A percentile compares a stretch with the other conserved stretches of the same genome.
Conservation (phyloP, 306 rosid species). For the Notholithocarpus densiflorus region DNA sequence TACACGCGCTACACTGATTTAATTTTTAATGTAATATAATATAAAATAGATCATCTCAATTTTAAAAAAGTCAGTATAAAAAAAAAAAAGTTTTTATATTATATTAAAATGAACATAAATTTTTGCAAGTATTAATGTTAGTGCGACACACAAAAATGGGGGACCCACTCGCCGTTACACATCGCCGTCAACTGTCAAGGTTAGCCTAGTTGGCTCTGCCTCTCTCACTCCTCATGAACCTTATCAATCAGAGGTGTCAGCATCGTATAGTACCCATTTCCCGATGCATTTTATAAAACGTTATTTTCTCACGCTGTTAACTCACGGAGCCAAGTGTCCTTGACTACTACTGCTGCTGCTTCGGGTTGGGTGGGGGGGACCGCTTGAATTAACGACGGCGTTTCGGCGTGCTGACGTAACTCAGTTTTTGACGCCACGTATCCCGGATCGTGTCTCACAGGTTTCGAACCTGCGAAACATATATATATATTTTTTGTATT, state of each 20-base stretch:
- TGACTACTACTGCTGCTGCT: neutral
- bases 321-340: neutral
- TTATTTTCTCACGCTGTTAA: neutral
- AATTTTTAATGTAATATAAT: too few relatives aligned
- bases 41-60: too few relatives aligned
- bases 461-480: conserved; percentile 42
- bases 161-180: conserved; percentile 27
- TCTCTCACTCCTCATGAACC: neutral
- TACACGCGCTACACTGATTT: too few relatives aligned
- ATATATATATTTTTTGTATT: neutral
- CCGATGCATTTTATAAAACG: neutral
- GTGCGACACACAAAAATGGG: too few relatives aligned
- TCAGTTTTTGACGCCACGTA: conserved; percentile 33
- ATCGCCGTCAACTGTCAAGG: conserved; percentile 22
- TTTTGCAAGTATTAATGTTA: too few relatives aligned
- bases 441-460: conserved; percentile 52
- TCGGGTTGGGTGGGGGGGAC: neutral
- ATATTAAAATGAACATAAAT: fast-evolving
- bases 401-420: conserved; percentile 19
- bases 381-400: conserved; percentile 30
- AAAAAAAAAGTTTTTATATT: too few relatives aligned
- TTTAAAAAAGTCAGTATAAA: fast-evolving
- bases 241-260: neutral
- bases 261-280: neutral
- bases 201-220: neutral